phyloP scores from a whole-genome alignment of 768 basidiomycete species.

The Dentipellis sp. region DNA sequence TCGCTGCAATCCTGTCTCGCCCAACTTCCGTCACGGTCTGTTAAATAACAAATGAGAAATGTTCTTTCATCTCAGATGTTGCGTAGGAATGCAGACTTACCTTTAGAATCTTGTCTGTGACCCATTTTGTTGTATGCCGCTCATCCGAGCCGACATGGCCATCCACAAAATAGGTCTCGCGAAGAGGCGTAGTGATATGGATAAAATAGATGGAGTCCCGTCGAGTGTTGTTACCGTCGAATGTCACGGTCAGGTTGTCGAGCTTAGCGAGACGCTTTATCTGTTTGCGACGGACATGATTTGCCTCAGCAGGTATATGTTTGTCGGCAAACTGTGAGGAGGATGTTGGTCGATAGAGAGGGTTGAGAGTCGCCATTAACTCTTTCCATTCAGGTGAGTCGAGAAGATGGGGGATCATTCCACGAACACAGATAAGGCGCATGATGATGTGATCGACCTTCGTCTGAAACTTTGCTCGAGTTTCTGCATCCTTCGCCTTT shows the following conservation, averaged over 20 bases:
- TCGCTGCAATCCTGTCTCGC: background rate
- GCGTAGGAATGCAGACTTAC: background rate
- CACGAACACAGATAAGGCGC: constrained; percentile 17
- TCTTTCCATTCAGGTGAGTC: constrained; percentile 7
- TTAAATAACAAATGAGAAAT: background rate
- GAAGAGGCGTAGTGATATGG: background rate
- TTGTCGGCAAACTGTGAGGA: background rate
- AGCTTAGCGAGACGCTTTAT: background rate
- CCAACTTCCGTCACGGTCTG: background rate
- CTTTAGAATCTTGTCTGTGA: background rate
- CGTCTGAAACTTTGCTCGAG: background rate
- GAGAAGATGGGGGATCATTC: constrained; percentile 16
- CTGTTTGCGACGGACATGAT: constrained; percentile 1
- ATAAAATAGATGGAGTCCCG: background rate
- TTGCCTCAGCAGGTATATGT: constrained; percentile 15
- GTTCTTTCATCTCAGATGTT: too few relatives aligned
- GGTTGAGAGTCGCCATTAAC: background rate
- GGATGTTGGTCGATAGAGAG: background rate
- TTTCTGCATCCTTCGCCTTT: background rate
- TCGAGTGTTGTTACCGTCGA: constrained; percentile 16
- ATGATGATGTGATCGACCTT: constrained; percentile 15
- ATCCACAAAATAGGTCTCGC: background rate
- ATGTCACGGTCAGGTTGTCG: constrained; percentile 13
- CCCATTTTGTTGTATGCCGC: background rate
- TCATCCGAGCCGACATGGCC: background rate